phyloP scores from a whole-genome alignment of 495 filamentous ascomycete genomes.

The Aspergillus bridgeri region DNA sequence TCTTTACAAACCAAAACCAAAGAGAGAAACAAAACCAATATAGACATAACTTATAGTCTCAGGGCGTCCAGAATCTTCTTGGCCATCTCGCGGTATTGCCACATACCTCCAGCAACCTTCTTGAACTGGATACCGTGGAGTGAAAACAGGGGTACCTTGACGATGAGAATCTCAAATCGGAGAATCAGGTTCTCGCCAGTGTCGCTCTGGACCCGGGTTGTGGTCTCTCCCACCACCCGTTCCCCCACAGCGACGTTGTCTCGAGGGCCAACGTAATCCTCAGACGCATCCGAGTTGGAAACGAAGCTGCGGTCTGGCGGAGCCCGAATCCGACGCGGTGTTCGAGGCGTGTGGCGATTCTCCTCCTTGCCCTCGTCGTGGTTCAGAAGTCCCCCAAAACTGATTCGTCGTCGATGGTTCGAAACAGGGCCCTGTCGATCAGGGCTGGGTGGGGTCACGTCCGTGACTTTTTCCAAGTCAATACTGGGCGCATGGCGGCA shows the following conservation, averaged over 20 bases:
- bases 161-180: constrained; percentile 93
- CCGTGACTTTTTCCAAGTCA: constrained; percentile 68
- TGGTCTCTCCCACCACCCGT: constrained; percentile 70
- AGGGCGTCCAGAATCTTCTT: constrained; percentile 89
- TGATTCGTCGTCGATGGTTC: constrained; percentile 72
- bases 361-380: constrained; percentile 54
- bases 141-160: constrained; percentile 92
- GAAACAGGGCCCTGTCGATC: constrained; percentile 51
- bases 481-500: constrained; percentile 88
- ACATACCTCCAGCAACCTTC: constrained; percentile 89
- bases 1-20: not conserved
- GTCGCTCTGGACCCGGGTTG: constrained; percentile 82
- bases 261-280: constrained; percentile 56
- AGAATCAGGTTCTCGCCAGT: constrained; percentile 75
- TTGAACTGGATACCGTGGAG: constrained; percentile 98
- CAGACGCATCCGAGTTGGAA: constrained; percentile 75
- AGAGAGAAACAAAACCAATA: constrained; percentile 2
- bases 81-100: constrained; percentile 98
- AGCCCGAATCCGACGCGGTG: constrained; percentile 39
- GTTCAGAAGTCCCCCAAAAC: constrained; percentile 68
- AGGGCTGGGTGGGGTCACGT: constrained; percentile 53
- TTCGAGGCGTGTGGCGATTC: constrained; percentile 25
- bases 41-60: constrained; percentile 55
- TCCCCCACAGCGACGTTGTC: constrained; percentile 40
- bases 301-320: constrained; percentile 63